These are phyloP conservation scores for Colletotrichum tanaceti DNA, from an alignment of 2,329 filamentous ascomycete genomes.

Conservation along the genomic window DNA sequence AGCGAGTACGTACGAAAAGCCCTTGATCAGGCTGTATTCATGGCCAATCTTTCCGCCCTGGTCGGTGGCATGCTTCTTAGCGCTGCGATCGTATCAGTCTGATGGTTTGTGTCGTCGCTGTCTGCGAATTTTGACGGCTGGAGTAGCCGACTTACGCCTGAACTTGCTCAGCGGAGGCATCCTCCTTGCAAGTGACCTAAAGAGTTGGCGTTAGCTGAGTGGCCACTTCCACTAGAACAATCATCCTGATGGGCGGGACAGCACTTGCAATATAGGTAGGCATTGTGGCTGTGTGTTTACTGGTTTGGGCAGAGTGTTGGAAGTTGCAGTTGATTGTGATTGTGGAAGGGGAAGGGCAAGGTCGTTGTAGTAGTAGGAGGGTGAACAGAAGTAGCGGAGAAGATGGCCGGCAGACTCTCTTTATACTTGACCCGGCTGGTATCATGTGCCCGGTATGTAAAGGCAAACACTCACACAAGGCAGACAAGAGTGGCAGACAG, in stretches of 20 bases:
- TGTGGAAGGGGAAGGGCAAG: conserved; percentile 11
- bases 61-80: conserved; percentile 78
- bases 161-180: conserved; percentile 74
- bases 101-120: too few species aligned
- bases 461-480: conserved; percentile 6
- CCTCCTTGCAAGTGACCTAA: conserved; percentile 83
- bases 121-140: background rate
- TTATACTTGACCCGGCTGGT: conserved; percentile 28
- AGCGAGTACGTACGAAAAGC: conserved; percentile 77
- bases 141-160: conserved; percentile 65
- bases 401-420: conserved; percentile 22
- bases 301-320: conserved; percentile 1
- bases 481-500: conserved; percentile 4
- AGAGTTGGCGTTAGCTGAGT: conserved; percentile 37
- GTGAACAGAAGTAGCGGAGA: background rate
- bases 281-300: conserved; percentile 54
- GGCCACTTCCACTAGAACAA: background rate
- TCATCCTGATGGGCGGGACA: background rate
- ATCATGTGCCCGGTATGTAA: conserved; percentile 31
- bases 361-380: conserved; percentile 1
- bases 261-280: conserved; percentile 67
- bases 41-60: conserved; percentile 87
- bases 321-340: background rate
- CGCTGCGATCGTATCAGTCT: conserved; percentile 59
- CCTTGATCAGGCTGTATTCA: conserved; percentile 89